A percentile compares a stretch with the other conserved stretches of the same genome.
Conservation (phyloP, 1,139 yeast species). For the Arxiozyma slooffiae region DNA sequence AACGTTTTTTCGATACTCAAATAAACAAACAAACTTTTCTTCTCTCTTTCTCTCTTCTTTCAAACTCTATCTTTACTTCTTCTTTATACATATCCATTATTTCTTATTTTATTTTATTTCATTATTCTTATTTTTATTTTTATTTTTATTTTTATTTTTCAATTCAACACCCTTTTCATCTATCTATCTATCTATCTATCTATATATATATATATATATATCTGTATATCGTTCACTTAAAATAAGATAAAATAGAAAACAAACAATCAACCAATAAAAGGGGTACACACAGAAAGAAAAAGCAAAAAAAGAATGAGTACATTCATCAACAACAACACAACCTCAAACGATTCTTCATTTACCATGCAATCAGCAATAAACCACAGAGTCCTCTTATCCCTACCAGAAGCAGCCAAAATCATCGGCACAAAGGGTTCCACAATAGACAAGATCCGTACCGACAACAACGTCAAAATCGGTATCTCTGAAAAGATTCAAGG, state of each 20-base stretch:
- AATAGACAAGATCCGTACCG: conserved; percentile 67
- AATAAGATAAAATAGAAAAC: no score
- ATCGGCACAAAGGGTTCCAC: conserved; percentile 82
- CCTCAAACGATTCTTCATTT: background rate
- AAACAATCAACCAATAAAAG: no score
- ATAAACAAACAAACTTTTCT: background rate
- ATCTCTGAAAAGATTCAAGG: conserved; percentile 76
- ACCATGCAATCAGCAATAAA: conserved; percentile 1
- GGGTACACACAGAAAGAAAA: no score
- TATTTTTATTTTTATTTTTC: background rate
- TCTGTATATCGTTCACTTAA: no score
- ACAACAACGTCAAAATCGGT: conserved; percentile 79
- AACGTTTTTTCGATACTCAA: no score
- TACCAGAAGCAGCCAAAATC: conserved; percentile 85
- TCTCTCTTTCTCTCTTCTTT: background rate
- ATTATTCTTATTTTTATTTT: no score
- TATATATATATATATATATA: no score
- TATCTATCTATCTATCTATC: no score
- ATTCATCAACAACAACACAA: background rate
- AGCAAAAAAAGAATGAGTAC: background rate
- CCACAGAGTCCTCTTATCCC: conserved; percentile 60
- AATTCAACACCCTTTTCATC: no score
- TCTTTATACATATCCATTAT: no score
- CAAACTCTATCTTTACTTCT: background rate
- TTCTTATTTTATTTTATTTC: no score